Conservation (phyloP, 192 early-diverging fungal genomes). For the Backusella sp. region DNA sequence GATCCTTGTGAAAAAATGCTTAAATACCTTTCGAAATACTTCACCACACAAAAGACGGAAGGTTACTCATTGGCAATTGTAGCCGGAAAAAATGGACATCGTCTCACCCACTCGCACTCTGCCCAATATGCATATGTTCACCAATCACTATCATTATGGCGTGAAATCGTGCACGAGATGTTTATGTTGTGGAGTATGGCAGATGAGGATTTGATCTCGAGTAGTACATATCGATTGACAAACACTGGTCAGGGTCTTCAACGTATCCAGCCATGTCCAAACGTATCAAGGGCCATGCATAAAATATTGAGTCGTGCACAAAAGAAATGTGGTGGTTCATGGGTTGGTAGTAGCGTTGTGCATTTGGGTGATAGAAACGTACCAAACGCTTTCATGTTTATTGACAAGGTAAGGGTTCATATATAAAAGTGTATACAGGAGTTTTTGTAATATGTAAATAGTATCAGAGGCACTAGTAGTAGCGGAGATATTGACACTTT, state of each 20-base stretch:
- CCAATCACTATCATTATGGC: conserved; percentile 94
- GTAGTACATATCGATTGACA: conserved; percentile 74
- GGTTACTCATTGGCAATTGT: conserved; percentile 81
- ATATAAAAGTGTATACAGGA: conserved; percentile 33
- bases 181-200: conserved; percentile 93
- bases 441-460: conserved; percentile 1
- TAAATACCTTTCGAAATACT: conserved; percentile 72
- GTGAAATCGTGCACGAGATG: conserved; percentile 96
- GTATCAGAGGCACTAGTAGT: not conserved
- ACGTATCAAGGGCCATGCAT: conserved; percentile 83
- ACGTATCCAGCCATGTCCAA: conserved; percentile 87
- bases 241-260: conserved; percentile 98
- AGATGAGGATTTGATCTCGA: conserved; percentile 80
- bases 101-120: conserved; percentile 89
- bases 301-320: conserved; percentile 87
- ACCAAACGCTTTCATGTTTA: conserved; percentile 97
- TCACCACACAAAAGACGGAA: conserved; percentile 66
- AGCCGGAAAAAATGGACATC: conserved; percentile 78
- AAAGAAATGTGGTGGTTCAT: conserved; percentile 68
- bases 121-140: conserved; percentile 91
- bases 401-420: conserved; percentile 66
- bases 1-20: conserved; percentile 97
- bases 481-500: not conserved
- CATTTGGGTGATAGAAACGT: conserved; percentile 98
- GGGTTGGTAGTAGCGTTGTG: conserved; percentile 95